Conservation (phyloP, 2,329 filamentous ascomycete genomes). For the Cytospora piceae region DNA sequence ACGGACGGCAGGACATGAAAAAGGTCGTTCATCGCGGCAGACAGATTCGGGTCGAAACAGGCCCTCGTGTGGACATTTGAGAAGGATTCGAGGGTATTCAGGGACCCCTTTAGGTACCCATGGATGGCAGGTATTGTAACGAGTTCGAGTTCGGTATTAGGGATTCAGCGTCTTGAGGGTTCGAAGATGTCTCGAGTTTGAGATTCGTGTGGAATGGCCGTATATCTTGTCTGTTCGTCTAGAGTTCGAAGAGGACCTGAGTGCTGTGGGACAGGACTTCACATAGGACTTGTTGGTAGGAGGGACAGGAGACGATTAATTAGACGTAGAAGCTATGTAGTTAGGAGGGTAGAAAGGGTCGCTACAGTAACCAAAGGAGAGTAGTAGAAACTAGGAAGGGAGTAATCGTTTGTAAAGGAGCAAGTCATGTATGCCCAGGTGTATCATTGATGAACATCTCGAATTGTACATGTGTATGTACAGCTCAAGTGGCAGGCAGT, state of each 20-base stretch:
- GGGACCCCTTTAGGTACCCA: slow-evolving; percentile 13
- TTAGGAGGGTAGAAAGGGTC: not conserved
- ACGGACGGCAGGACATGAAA: slow-evolving; percentile 26
- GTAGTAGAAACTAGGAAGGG: not conserved
- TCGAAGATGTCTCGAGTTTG: not conserved
- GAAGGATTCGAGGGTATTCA: not conserved
- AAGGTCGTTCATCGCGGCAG: slow-evolving; percentile 27
- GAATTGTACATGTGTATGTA: not conserved
- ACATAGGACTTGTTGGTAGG: not conserved
- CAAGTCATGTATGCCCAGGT: not conserved
- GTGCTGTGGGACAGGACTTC: not conserved
- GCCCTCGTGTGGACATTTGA: slow-evolving; percentile 20
- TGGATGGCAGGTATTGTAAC: slow-evolving; percentile 4
- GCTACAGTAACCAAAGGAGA: not conserved
- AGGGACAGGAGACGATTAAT: too few relatives aligned
- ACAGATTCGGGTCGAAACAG: not conserved
- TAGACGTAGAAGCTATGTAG: not conserved
- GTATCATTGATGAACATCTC: not conserved
- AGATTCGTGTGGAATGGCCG: not conserved
- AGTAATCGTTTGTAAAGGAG: not conserved
- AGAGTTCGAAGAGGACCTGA: not conserved
- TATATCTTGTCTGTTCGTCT: not conserved
- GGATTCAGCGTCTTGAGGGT: not conserved
- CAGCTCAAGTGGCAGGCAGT: not conserved
- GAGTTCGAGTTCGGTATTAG: not conserved